A percentile compares a stretch with the other conserved stretches of the same genome.
Conservation (phyloP, 192 early-diverging fungal genomes). For the Globomyces pollinis-pini region DNA sequence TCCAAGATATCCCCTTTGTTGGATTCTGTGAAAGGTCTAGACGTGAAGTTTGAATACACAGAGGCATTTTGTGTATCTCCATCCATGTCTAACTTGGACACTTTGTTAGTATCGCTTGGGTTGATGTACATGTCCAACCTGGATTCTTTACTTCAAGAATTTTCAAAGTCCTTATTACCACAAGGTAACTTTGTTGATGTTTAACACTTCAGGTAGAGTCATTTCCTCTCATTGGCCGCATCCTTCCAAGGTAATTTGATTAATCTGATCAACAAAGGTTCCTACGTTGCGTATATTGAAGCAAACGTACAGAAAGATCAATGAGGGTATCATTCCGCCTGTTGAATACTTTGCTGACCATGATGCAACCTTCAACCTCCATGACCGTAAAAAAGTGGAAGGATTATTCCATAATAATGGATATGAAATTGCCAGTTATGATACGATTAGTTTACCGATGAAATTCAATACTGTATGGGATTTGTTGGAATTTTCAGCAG, state of each 20-base stretch:
- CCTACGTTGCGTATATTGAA: not conserved
- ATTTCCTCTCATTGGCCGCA: conserved; percentile 3
- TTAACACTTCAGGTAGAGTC: not conserved
- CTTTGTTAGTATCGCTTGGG: not conserved
- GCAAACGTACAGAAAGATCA: not conserved
- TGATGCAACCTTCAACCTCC: not conserved
- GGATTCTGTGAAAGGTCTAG: too few species aligned
- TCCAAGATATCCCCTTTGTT: too few species aligned
- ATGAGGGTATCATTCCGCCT: too few species aligned
- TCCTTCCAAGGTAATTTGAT: not conserved
- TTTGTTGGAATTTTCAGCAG: conserved; percentile 2
- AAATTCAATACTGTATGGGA: not conserved
- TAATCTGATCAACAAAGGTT: not conserved
- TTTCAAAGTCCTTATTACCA: too few species aligned
- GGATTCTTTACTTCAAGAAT: not conserved
- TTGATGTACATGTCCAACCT: conserved; percentile 5
- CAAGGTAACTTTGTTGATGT: too few species aligned
- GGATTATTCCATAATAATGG: not conserved
- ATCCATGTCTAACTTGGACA: too few species aligned
- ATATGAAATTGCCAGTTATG: not conserved
- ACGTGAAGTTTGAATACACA: too few species aligned
- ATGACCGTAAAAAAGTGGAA: not conserved
- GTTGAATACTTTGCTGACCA: not conserved
- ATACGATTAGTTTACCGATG: not conserved
- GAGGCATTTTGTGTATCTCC: too few species aligned